Evolutionary conservation across 768 basidiomycete species (phyloP).

Genomic region (Suillus fuscotomentosus): DNA sequence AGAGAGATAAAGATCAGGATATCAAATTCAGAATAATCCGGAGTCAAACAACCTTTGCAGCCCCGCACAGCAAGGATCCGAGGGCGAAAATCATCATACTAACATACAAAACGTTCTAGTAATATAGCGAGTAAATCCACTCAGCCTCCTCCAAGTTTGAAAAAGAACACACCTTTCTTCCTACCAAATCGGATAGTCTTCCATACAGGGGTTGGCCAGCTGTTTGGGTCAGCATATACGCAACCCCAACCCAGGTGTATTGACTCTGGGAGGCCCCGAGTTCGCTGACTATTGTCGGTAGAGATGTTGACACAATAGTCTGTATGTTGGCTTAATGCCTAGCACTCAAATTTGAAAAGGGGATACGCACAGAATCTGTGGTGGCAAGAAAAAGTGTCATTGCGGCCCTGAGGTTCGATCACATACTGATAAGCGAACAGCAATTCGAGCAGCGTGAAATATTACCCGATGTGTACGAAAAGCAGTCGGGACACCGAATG

Average conservation of each 20-base stretch:
- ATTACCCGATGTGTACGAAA: constrained; percentile 68
- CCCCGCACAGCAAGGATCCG: constrained; percentile 79
- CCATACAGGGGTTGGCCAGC: constrained; percentile 84
- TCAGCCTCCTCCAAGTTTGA: constrained; percentile 3
- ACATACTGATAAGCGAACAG: constrained; percentile 13
- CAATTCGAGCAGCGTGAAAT: neutral
- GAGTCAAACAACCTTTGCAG: constrained; percentile 53
- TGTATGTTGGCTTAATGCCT: constrained; percentile 19
- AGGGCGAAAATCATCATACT: constrained; percentile 75
- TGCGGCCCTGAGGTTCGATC: constrained; percentile 53
- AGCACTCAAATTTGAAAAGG: constrained; percentile 1
- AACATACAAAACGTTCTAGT: constrained; percentile 63
- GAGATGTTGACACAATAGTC: constrained; percentile 78
- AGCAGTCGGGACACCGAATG: constrained; percentile 59
- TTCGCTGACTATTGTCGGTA: constrained; percentile 77
- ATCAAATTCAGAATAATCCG: constrained; percentile 13
- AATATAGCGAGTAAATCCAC: constrained; percentile 7
- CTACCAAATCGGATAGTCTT: constrained; percentile 73
- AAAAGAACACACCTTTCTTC: constrained; percentile 60
- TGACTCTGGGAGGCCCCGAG: constrained; percentile 65
- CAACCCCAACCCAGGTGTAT: constrained; percentile 85
- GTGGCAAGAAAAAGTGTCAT: constrained; percentile 83
- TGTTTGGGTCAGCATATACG: constrained; percentile 85
- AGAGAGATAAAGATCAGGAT: constrained; percentile 17
- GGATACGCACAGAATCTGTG: constrained; percentile 68